Percentiles rank a stretch among this genome's conserved stretches.
phyloP scores from a whole-genome alignment of 371 early-diverging fungal species.

The Haplosporangium sp. region DNA sequence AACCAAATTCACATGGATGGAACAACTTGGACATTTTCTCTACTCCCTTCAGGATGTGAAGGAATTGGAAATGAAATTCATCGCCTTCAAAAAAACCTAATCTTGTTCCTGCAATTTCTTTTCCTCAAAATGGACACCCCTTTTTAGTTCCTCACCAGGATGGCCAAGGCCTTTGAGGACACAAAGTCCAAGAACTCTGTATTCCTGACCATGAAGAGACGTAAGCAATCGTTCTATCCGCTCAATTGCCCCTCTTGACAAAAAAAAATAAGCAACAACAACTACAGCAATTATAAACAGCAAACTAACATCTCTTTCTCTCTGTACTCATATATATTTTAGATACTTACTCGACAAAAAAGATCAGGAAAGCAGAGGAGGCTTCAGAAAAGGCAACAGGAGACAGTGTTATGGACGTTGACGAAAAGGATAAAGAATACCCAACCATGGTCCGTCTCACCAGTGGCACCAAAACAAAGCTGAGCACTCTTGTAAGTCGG shows the following conservation, averaged over 20 bases:
- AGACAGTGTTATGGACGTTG: slow-evolving; percentile 24
- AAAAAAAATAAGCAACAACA: too few species aligned
- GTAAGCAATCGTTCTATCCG: slow-evolving; percentile 12
- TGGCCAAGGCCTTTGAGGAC: slow-evolving; percentile 55
- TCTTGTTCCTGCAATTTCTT: not conserved
- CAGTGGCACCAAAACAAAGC: slow-evolving; percentile 38
- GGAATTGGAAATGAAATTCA: not conserved
- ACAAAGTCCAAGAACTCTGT: slow-evolving; percentile 44
- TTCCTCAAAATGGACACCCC: not conserved
- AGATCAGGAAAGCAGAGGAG: slow-evolving; percentile 37
- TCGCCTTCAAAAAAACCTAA: too few species aligned
- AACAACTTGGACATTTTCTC: not conserved
- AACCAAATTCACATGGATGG: not conserved
- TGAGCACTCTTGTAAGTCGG: slow-evolving; percentile 41
- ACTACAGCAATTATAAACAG: too few species aligned
- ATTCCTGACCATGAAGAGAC: slow-evolving; percentile 56
- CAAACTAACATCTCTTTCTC: too few species aligned
- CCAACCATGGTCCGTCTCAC: slow-evolving; percentile 47
- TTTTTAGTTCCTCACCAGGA: slow-evolving; percentile 47
- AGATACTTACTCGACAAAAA: slow-evolving; percentile 42
- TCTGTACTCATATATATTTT: not conserved
- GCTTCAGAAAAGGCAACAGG: slow-evolving; percentile 32
- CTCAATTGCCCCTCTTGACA: too few species aligned
- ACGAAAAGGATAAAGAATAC: slow-evolving; percentile 47
- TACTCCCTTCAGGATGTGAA: not conserved